A percentile compares a stretch with the other conserved stretches of the same genome.
Evolutionary conservation across 78 protist genomes (phyloP).

Genomic region (Isochrysis galbana): DNA sequence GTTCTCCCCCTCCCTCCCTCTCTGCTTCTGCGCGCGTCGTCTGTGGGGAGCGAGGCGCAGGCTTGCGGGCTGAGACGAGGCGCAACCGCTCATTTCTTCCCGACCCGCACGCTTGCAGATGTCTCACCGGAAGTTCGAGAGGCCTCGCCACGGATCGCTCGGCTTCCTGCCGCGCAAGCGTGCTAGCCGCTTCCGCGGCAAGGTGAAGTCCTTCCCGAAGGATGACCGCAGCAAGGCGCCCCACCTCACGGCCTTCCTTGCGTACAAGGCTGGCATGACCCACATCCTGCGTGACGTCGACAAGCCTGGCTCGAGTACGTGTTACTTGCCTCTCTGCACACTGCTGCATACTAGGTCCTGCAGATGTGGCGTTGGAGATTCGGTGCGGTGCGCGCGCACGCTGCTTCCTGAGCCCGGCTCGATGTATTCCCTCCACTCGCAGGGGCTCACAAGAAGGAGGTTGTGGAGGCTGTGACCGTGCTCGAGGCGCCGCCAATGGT

Average conservation of each 20-base stretch:
- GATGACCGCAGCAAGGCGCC: slow-evolving; percentile 88
- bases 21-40: too few species aligned
- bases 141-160: slow-evolving; percentile 99
- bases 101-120: background rate
- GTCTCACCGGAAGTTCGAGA: slow-evolving; percentile 80
- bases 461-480: slow-evolving; percentile 99
- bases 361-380: too few species aligned
- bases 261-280: slow-evolving; percentile 99
- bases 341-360: too few species aligned
- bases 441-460: slow-evolving; percentile 95
- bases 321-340: too few species aligned
- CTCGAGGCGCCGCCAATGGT: slow-evolving; percentile 98
- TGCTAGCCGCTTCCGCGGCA: slow-evolving; percentile 87
- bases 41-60: too few species aligned
- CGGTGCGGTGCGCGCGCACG: too few species aligned
- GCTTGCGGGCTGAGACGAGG: too few species aligned
- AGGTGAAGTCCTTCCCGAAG: slow-evolving; percentile 94
- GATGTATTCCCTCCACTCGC: too few species aligned
- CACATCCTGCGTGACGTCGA: slow-evolving; percentile 99
- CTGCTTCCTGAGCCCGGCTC: too few species aligned
- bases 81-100: background rate
- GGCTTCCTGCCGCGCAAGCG: slow-evolving; percentile 99
- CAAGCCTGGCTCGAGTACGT: slow-evolving; percentile 90
- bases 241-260: slow-evolving; percentile 98
- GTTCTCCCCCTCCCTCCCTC: too few species aligned